Evolutionary conservation across 768 basidiomycete genomes (phyloP), one percentile per base, ranked within the genome.

Genomic region (Phallus indusiatus): DNA sequence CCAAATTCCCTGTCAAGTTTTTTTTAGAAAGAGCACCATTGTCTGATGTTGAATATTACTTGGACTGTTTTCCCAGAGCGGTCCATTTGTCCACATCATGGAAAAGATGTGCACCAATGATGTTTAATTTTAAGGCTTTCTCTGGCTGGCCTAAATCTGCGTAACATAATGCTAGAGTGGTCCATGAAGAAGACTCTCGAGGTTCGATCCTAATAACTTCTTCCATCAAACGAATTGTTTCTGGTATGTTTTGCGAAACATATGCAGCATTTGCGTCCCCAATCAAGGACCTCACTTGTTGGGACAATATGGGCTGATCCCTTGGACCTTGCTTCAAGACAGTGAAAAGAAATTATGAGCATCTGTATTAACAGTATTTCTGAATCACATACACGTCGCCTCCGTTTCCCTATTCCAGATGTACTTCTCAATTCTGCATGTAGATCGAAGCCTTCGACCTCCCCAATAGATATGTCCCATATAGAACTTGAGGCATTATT

Each of bases 171-270:
- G 89, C 91, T 6, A 97, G 80, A 0, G 93, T 90, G 8, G 84
- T 82, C 94, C 94, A 99, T 1, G 93, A 89, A 1, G 82, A 73
- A 0, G 79, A 76, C 1, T 92, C 88, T 17, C 88, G 82, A 1
- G 94, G 92, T 68, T 99, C 95, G 58, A 94, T 90, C 9, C 91
- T 83, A 56, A 99, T 92, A 63, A 96, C 90, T 67, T 98, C 92
- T 67, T 87, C 85, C 81, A 94, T 89, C 22, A 86, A 78, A 18
- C 83, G 80, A 36, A 92, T 83, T 0, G 92, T 86, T 64, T 86
- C 78, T 1, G 76, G 71, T 9, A 84, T 72, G 57, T 90, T 72
- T 61, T 75, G 81, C 65, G 86, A 82, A 53, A 94, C 81, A 69
- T 90, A 96, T 1, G 88, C 87, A 66, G 88, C 83, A 67, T 94